Percentiles rank a stretch among this genome's conserved stretches.
Evolutionary conservation across 805 yeast species (phyloP).

Genomic region (Kuraishia borneana): DNA sequence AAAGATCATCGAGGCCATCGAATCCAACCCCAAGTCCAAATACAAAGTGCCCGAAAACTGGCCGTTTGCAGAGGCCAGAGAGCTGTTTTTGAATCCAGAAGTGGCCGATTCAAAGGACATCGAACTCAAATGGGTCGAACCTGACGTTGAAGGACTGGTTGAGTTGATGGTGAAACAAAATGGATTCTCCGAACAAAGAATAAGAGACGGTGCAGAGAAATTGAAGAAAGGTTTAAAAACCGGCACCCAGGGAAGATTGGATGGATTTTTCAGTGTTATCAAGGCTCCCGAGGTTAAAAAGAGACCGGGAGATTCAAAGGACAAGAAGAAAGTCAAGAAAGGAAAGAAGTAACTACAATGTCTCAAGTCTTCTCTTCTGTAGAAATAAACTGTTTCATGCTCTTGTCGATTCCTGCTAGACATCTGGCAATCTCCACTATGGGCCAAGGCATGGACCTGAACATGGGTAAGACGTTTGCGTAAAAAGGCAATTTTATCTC

Average conservation of each 20-base stretch:
- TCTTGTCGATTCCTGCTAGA: constrained; percentile 57
- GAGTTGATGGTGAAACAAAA: constrained; percentile 78
- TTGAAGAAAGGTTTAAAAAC: constrained; percentile 73
- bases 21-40: constrained; percentile 47
- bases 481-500: constrained; percentile 69
- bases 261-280: constrained; percentile 76
- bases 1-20: constrained; percentile 56
- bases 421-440: constrained; percentile 41
- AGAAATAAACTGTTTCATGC: constrained; percentile 23
- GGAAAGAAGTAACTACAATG: constrained; percentile 3
- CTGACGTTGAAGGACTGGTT: constrained; percentile 75
- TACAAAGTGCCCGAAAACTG: constrained; percentile 87
- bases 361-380: too few relatives aligned
- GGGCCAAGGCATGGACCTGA: constrained; percentile 68
- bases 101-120: constrained; percentile 48
- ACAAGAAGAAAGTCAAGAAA: constrained; percentile 13
- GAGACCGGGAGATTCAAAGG: constrained; percentile 21
- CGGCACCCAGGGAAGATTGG: constrained; percentile 85
- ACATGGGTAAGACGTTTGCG: constrained; percentile 60
- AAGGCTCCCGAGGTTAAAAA: constrained; percentile 30
- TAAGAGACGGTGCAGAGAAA: constrained; percentile 77
- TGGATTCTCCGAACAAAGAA: constrained; percentile 90
- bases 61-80: constrained; percentile 86
- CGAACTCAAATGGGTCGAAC: constrained; percentile 77
- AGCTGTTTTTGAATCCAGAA: constrained; percentile 76